phyloP scores from a whole-genome alignment of 139 green algal species.

The Klebsormidium nitens region DNA sequence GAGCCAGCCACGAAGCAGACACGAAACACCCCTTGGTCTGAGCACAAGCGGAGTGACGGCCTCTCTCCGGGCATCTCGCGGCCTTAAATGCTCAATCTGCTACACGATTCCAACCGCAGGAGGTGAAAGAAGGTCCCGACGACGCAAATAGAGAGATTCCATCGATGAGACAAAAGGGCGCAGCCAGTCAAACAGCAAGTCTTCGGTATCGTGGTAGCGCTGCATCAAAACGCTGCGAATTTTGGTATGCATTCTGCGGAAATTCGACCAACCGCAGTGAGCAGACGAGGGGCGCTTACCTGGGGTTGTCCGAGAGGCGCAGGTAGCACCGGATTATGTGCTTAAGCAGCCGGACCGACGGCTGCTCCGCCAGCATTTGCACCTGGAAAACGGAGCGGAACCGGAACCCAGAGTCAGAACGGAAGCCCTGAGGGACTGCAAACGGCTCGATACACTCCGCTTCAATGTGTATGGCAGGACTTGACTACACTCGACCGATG shows the following conservation, averaged over 20 bases:
- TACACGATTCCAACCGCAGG: no score
- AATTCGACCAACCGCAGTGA: not conserved
- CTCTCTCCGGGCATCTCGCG: no score
- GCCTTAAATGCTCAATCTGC: no score
- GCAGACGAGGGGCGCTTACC: not conserved
- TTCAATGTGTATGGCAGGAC: no score
- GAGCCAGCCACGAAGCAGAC: not conserved
- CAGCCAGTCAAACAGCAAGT: not conserved
- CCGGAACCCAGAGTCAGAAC: no score
- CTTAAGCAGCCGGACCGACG: conserved; percentile 90
- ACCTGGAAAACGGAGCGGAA: no score
- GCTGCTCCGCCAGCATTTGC: conserved; percentile 67
- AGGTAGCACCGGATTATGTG: conserved; percentile 99
- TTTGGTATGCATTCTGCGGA: not conserved
- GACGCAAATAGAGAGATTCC: not conserved
- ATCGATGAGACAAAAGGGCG: not conserved
- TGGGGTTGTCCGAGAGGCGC: conserved; percentile 77
- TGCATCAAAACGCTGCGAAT: not conserved
- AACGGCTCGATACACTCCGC: no score
- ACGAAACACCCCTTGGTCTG: not conserved
- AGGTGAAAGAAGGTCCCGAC: not conserved
- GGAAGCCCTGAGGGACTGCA: no score
- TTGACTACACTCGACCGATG: no score
- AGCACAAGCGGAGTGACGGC: not conserved
- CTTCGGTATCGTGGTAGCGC: not conserved